phyloP scores from a whole-genome alignment of 2,329 filamentous ascomycete genomes.

The Penicillium decumbens region DNA sequence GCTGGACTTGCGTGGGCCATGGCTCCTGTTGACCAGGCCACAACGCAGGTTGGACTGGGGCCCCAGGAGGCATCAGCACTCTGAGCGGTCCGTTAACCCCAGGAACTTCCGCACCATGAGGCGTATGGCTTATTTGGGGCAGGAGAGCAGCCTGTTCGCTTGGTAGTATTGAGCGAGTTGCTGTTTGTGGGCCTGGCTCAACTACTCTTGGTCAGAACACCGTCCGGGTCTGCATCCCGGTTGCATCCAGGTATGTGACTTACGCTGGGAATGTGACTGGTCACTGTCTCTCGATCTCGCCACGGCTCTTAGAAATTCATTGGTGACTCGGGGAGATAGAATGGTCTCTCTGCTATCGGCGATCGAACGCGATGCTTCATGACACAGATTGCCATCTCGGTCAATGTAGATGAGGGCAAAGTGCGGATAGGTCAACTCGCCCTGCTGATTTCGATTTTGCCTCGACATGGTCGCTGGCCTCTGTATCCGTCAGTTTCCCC shows the following conservation, averaged over 20 bases:
- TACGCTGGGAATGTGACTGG: constrained; percentile 19
- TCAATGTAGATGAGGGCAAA: constrained; percentile 34
- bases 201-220: constrained; percentile 3
- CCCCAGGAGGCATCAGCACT: background rate
- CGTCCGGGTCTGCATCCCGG: background rate
- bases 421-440: constrained; percentile 24
- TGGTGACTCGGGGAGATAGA: constrained; percentile 27
- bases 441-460: constrained; percentile 21
- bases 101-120: background rate
- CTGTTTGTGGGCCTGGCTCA: constrained; percentile 2
- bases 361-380: constrained; percentile 30
- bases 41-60: constrained; percentile 5
- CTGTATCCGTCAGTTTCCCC: constrained; percentile 13
- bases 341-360: constrained; percentile 26
- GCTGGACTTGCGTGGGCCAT: background rate
- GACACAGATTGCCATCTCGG: constrained; percentile 28
- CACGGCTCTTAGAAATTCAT: constrained; percentile 30
- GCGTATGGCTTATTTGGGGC: constrained; percentile 3
- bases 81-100: constrained; percentile 1
- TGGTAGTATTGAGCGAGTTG: background rate
- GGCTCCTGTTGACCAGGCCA: constrained; percentile 12
- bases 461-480: constrained; percentile 17
- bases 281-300: constrained; percentile 23
- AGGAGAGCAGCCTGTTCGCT: constrained; percentile 1
- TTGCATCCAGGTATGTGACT: constrained; percentile 2